Percentiles rank a stretch among this genome's conserved stretches.
Conservation (phyloP, 148 eudicot species). For the Mesembryanthemum crystallinum region DNA sequence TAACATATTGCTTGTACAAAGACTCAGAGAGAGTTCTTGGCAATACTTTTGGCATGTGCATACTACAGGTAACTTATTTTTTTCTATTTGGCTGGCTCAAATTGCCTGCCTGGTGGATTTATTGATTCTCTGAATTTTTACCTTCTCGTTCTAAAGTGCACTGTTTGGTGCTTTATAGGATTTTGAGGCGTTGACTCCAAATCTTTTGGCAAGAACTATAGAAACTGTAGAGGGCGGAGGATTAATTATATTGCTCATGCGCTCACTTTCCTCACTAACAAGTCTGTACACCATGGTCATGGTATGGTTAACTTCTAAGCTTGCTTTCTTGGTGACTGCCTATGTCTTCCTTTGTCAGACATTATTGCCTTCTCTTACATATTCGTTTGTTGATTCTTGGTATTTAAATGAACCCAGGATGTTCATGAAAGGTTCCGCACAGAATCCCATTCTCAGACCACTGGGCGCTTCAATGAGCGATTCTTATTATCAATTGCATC, state of each 20-base stretch:
- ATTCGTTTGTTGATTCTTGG: conserved; percentile 10
- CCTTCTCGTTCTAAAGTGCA: conserved; percentile 18
- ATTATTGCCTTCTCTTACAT: conserved; percentile 10
- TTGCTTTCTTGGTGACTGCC: neutral
- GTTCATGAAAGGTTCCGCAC: conserved; percentile 94
- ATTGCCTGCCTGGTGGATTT: neutral
- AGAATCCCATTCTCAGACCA: conserved; percentile 72
- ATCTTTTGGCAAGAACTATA: conserved; percentile 89
- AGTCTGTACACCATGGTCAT: conserved; percentile 94
- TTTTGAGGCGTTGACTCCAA: conserved; percentile 96
- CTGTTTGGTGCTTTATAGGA: conserved; percentile 43
- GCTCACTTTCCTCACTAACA: conserved; percentile 80
- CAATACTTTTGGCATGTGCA: conserved; percentile 94
- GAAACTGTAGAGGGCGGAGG: conserved; percentile 99
- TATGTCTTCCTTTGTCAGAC: neutral
- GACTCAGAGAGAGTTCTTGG: conserved; percentile 94
- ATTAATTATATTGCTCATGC: conserved; percentile 69
- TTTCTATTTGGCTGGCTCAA: conserved; percentile 5
- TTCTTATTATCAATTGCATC: conserved; percentile 87
- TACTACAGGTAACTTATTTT: conserved; percentile 65
- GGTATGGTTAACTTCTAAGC: conserved; percentile 42
- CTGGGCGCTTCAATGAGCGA: conserved; percentile 93
- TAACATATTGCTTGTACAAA: conserved; percentile 77
- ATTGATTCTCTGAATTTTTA: neutral
- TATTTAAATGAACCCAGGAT: conserved; percentile 49